Conservation (phyloP, 2,329 filamentous ascomycete species). For the Talaromyces amestolkiae region DNA sequence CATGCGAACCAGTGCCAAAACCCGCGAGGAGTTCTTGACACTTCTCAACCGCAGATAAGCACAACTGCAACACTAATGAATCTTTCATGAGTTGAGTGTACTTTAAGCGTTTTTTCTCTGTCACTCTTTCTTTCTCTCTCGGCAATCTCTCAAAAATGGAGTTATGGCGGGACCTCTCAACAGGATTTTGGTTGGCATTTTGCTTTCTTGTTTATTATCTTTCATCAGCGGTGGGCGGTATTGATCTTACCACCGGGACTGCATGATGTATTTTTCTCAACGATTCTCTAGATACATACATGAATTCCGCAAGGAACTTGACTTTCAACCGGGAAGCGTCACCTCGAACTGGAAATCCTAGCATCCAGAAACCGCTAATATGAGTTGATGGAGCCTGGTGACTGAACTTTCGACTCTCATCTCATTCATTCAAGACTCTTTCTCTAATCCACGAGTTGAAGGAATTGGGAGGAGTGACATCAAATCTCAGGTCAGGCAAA, state of each 20-base stretch:
- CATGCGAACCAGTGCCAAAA: conserved; percentile 89
- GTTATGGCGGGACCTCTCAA: conserved; percentile 43
- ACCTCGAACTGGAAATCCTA: not conserved
- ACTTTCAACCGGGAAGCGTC: not conserved
- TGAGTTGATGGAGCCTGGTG: not conserved
- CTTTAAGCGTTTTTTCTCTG: conserved; percentile 11
- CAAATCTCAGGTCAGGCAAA: not conserved
- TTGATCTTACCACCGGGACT: not conserved
- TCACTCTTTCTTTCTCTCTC: not conserved
- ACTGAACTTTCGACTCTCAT: not conserved
- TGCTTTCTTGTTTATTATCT: conserved; percentile 4
- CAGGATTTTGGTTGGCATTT: conserved; percentile 29
- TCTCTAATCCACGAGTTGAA: not conserved
- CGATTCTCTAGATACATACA: conserved; percentile 7
- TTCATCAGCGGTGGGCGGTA: not conserved
- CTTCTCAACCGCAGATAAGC: conserved; percentile 60
- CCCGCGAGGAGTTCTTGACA: conserved; percentile 90
- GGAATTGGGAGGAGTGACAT: not conserved
- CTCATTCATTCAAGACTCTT: not conserved
- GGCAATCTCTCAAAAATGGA: conserved; percentile 26
- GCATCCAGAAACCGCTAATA: not conserved
- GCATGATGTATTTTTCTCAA: conserved; percentile 12
- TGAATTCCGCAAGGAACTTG: conserved; percentile 1
- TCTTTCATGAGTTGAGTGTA: not conserved
- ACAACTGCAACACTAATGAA: not conserved